Evolutionary conservation across 106 monocot species (phyloP), one percentile per base, ranked within the genome.

Genomic region (Vanilla planifolia): DNA sequence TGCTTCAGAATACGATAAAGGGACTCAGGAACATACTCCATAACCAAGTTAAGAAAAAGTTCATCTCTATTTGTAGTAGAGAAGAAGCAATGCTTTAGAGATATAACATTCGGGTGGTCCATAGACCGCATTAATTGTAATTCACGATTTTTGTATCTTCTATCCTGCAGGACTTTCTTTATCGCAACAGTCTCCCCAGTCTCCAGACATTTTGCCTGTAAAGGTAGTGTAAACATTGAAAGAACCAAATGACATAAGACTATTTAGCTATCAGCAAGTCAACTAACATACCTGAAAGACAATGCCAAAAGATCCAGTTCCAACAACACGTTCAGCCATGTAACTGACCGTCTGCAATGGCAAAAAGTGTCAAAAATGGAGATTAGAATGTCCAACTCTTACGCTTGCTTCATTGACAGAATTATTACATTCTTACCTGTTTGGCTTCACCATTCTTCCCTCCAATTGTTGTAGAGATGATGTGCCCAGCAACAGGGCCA

Each of bases 321-420:
- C 93, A 15, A 93, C 93, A 45, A 93, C 89, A 29, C 89, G 84
- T 60, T 93, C 93, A 14, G 93, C 93, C 93, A 93, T 93, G 69
- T 93, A 93, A 44, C 93, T 93, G 40, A 93, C 88, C 0, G 79
- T 85, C 93, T 93, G 77, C 39, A 69, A 44, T 10, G 34, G 4
- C 45, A 16, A 23, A 43, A 30, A 41, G 23, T 42, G 28, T 32
- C 37, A 3, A 60, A 48, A 25, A 33, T 39, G 21, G 33, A 26
- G n/a, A 27, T 1, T n/a, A 35, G 17, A 26, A 37, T 50, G 16
- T 16, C 7, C 52, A 3, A 5, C 51, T 22, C 36, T 8, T 21
- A 35, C 22, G 32, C 16, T 35, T 4, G 24, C 3, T 53, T 66
- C 37, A 20, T 39, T 27, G 20, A 48, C 19, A 13, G 29, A 14